These are phyloP conservation scores for Pleurotus ostreatus DNA, from an alignment of 768 basidiomycete species.

Conservation along the genomic window DNA sequence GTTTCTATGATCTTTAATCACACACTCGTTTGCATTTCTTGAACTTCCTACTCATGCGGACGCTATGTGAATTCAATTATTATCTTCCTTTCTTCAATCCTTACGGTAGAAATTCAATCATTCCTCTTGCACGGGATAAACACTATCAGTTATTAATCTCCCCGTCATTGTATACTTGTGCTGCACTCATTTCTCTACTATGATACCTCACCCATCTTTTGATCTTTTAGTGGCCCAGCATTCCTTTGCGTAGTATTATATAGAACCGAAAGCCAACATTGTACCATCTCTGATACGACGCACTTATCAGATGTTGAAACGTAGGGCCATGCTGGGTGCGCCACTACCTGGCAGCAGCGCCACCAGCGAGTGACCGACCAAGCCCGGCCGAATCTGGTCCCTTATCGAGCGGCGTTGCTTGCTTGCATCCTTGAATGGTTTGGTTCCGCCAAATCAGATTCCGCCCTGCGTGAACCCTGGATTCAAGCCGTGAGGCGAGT, in stretches of 20 bases:
- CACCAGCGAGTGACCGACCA: constrained; percentile 9
- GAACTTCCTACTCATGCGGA: constrained; percentile 4
- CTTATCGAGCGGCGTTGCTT: constrained; percentile 5
- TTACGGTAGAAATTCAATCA: constrained; percentile 3
- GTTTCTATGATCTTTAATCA: constrained; percentile 3
- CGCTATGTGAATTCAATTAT: constrained; percentile 1
- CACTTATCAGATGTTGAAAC: not conserved
- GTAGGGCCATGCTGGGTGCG: constrained; percentile 1
- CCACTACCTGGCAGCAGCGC: constrained; percentile 7
- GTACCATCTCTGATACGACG: not conserved
- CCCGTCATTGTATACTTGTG: not conserved
- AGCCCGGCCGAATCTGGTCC: constrained; percentile 2
- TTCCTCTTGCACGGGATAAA: not conserved
- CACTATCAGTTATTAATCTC: not conserved
- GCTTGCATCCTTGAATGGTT: constrained; percentile 6
- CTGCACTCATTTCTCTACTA: not conserved
- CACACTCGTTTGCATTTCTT: constrained; percentile 3
- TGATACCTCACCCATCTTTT: not conserved
- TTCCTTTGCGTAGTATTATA: not conserved
- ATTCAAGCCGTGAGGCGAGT: not conserved
- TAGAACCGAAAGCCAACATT: not conserved
- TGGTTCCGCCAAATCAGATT: constrained; percentile 9
- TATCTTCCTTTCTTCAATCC: constrained; percentile 5
- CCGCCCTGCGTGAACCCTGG: constrained; percentile 2
- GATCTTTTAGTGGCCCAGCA: not conserved